phyloP scores from a whole-genome alignment of 768 basidiomycete species.

The Amanita jacksonii region DNA sequence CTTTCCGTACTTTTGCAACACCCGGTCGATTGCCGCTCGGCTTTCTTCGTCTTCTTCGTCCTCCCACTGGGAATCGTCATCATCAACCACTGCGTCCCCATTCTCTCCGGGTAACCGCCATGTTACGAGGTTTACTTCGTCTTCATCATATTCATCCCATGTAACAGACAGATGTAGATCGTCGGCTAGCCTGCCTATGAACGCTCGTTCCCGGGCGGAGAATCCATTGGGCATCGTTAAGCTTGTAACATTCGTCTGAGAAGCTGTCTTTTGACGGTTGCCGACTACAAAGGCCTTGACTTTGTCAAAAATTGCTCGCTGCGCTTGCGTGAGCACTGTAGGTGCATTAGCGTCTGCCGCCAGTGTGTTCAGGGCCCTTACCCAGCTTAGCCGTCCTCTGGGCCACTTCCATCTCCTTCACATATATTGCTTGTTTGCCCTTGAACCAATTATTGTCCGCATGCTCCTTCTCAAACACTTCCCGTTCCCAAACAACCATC shows the following conservation, averaged over 20 bases:
- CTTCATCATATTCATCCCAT: constrained; percentile 93
- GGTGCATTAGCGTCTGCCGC: background rate
- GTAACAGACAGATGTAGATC: constrained; percentile 69
- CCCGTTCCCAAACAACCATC: constrained; percentile 81
- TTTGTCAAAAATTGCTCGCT: constrained; percentile 69
- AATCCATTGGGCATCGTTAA: constrained; percentile 72
- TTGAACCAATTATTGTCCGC: constrained; percentile 90
- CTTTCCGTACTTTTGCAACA: constrained; percentile 81
- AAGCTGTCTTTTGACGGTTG: constrained; percentile 24
- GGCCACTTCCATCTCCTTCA: constrained; percentile 54
- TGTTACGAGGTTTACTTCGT: constrained; percentile 70
- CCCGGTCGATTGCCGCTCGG: constrained; percentile 63
- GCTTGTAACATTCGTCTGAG: constrained; percentile 22
- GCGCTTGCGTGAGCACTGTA: constrained; percentile 59
- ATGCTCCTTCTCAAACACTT: constrained; percentile 87
- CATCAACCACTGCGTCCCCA: constrained; percentile 40
- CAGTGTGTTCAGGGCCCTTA: constrained; percentile 19
- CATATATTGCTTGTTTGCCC: constrained; percentile 77
- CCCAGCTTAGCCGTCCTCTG: constrained; percentile 54
- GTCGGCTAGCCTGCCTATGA: constrained; percentile 66
- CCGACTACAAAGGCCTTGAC: constrained; percentile 68
- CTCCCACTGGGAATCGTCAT: constrained; percentile 34
- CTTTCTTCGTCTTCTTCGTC: constrained; percentile 66
- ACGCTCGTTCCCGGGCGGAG: constrained; percentile 69
- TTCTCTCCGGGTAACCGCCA: constrained; percentile 47